Conservation (phyloP, 176 grass and related monocot genomes). For the Phragmites australis region DNA sequence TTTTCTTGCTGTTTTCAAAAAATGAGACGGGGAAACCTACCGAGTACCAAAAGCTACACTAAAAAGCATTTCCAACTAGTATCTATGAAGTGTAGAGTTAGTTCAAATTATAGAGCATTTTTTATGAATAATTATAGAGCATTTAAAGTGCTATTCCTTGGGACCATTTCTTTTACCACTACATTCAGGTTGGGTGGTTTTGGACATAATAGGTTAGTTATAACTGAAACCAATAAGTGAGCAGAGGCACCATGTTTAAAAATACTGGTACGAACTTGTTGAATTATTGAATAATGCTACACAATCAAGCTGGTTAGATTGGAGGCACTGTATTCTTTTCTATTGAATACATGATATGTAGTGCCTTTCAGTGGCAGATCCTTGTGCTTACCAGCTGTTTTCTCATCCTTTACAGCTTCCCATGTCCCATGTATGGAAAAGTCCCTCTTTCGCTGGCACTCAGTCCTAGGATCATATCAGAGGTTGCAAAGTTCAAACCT, state of each 20-base stretch:
- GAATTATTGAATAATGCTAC: neutral
- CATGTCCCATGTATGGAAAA: conserved; percentile 90
- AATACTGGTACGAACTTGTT: neutral
- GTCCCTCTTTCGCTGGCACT: conserved; percentile 89
- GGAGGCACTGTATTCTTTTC: neutral
- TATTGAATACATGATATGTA: conserved; percentile 1
- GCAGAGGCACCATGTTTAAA: neutral
- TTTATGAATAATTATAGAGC: neutral
- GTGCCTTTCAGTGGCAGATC: conserved; percentile 18
- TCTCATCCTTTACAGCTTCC: conserved; percentile 62
- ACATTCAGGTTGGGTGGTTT: neutral
- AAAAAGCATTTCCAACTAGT: neutral
- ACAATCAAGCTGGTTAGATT: neutral
- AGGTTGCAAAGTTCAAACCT: conserved; percentile 93
- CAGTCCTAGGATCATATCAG: conserved; percentile 89
- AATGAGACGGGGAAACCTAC: neutral
- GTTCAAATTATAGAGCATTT: neutral
- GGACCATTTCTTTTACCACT: neutral
- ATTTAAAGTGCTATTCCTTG: neutral
- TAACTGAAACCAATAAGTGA: neutral
- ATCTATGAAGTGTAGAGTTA: neutral
- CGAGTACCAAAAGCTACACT: neutral
- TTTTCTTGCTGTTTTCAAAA: neutral
- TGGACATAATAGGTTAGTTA: neutral
- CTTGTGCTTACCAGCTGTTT: conserved; percentile 21